A percentile compares a stretch with the other conserved stretches of the same genome.
Evolutionary conservation across 805 yeast species (phyloP).

Genomic region (Metschnikowia corniflorae): DNA sequence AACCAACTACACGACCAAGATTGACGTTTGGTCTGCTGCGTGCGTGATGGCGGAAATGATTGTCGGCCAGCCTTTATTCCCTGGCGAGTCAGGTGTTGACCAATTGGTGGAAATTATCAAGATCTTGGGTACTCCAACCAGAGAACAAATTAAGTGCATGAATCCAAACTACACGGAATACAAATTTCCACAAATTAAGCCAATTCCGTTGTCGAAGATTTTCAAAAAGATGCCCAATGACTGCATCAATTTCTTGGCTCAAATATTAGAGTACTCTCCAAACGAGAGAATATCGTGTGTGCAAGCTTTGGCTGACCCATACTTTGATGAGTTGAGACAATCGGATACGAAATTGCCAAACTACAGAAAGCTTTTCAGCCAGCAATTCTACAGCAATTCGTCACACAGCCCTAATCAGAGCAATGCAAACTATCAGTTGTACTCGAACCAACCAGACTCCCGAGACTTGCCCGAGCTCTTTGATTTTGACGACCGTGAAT

Average conservation of each 20-base stretch:
- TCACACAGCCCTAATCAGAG: slow-evolving; percentile 28
- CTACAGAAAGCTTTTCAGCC: slow-evolving; percentile 40
- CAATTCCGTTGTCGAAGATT: slow-evolving; percentile 67
- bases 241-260: slow-evolving; percentile 53
- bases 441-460: slow-evolving; percentile 37
- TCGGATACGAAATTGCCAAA: slow-evolving; percentile 38
- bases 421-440: slow-evolving; percentile 42
- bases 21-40: slow-evolving; percentile 96
- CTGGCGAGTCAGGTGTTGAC: slow-evolving; percentile 97
- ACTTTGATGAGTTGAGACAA: slow-evolving; percentile 52
- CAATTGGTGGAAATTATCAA: slow-evolving; percentile 96
- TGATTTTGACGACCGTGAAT: slow-evolving; percentile 51
- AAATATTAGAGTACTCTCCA: slow-evolving; percentile 68
- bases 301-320: slow-evolving; percentile 48
- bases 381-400: slow-evolving; percentile 30
- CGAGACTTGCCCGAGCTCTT: slow-evolving; percentile 47
- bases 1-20: slow-evolving; percentile 91
- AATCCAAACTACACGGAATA: slow-evolving; percentile 97
- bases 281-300: slow-evolving; percentile 57
- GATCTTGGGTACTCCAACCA: slow-evolving; percentile 90
- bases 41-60: slow-evolving; percentile 97
- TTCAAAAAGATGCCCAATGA: slow-evolving; percentile 55
- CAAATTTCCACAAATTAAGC: slow-evolving; percentile 84
- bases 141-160: slow-evolving; percentile 90
- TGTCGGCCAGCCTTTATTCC: slow-evolving; percentile 94